phyloP scores from a whole-genome alignment of 2,329 filamentous ascomycete genomes.

The Thielaviopsis populi region DNA sequence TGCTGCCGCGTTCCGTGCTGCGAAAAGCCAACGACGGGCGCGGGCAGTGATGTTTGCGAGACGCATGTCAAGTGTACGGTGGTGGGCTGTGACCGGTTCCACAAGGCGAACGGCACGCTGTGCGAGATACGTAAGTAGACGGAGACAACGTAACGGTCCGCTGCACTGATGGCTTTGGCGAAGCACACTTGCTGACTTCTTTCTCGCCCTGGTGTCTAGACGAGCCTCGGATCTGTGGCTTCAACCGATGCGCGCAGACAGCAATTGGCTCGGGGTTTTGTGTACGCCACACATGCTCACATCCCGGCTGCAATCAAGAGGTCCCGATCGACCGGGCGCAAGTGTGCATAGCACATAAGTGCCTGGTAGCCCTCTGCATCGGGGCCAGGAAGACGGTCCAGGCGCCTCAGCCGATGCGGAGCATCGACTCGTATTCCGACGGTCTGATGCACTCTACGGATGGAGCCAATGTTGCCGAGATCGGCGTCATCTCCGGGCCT shows the following conservation, averaged over 20 bases:
- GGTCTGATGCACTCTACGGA: background rate
- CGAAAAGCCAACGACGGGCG: background rate
- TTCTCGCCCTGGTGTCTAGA: background rate
- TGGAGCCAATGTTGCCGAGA: background rate
- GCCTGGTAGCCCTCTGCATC: constrained; percentile 9
- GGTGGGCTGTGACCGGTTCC: background rate
- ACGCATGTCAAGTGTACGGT: constrained; percentile 7
- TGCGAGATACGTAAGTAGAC: constrained; percentile 8
- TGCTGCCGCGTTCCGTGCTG: background rate
- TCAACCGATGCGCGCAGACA: constrained; percentile 6
- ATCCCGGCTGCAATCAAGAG: background rate
- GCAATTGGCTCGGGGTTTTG: constrained; percentile 1
- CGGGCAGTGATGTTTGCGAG: constrained; percentile 3
- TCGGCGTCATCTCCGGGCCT: background rate
- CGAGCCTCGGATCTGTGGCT: constrained; percentile 6
- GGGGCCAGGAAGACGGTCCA: background rate
- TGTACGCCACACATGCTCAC: constrained; percentile 7
- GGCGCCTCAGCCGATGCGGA: background rate
- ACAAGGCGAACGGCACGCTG: background rate
- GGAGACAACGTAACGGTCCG: background rate
- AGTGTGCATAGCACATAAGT: constrained; percentile 12
- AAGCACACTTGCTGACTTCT: background rate
- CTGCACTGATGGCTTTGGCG: background rate
- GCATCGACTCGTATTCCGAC: background rate
- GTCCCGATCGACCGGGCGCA: background rate